phyloP scores from a whole-genome alignment of 495 filamentous ascomycete species.

The Penicillium malachiteum region DNA sequence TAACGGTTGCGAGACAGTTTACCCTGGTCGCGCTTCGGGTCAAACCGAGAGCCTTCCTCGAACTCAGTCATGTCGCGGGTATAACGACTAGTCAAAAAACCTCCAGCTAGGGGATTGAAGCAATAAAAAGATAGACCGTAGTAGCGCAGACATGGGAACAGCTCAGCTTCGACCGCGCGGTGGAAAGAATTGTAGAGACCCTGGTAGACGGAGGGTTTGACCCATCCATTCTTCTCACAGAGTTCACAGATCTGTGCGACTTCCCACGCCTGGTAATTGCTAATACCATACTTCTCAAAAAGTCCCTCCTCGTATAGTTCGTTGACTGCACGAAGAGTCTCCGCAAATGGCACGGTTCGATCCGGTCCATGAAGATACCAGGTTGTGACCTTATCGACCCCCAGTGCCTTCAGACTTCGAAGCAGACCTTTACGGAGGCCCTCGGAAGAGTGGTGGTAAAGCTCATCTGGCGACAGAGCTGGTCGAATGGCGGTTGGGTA shows the following conservation, averaged over 20 bases:
- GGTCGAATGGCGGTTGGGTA: conserved; percentile 31
- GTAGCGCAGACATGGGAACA: neutral
- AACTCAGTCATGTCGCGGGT: neutral
- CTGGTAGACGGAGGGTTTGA: conserved; percentile 51
- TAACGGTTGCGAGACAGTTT: neutral
- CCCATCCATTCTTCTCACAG: conserved; percentile 47
- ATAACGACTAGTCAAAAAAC: neutral
- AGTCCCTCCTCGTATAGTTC: conserved; percentile 46
- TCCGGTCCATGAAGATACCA: conserved; percentile 53
- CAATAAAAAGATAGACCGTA: neutral
- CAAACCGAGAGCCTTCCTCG: neutral
- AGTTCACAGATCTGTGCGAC: conserved; percentile 52
- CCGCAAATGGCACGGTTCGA: conserved; percentile 46
- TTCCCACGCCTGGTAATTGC: conserved; percentile 52
- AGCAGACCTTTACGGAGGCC: conserved; percentile 57
- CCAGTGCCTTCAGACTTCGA: conserved; percentile 63
- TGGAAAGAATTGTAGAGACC: conserved; percentile 56
- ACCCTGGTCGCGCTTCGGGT: neutral
- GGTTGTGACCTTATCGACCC: conserved; percentile 72
- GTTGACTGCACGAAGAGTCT: conserved; percentile 48
- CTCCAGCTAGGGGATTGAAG: neutral
- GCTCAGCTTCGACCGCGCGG: conserved; percentile 20
- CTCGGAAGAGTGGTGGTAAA: conserved; percentile 56
- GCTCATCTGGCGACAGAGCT: conserved; percentile 26
- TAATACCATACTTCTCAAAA: conserved; percentile 48